A percentile compares a stretch with the other conserved stretches of the same genome.
Evolutionary conservation across 192 early-diverging fungal genomes (phyloP).

Genomic region (Podila verticillata): DNA sequence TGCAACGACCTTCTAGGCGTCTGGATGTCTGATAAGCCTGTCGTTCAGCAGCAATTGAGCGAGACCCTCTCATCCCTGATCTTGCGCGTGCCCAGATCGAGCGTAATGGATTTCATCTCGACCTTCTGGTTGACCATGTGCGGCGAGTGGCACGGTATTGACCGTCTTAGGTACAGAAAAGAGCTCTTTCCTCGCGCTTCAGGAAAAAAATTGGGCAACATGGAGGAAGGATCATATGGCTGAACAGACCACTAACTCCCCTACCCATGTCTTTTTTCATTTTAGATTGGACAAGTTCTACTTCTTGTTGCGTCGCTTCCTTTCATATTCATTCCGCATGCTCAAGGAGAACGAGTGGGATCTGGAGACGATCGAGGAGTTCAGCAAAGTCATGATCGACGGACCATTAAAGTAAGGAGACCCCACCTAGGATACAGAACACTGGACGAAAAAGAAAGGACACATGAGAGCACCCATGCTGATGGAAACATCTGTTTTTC

Average conservation of each 20-base stretch:
- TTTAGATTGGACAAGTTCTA: constrained; percentile 83
- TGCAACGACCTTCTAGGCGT: constrained; percentile 73
- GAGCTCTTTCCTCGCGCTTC: not conserved
- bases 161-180: constrained; percentile 70
- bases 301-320: constrained; percentile 72
- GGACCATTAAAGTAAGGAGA: constrained; percentile 72
- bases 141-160: constrained; percentile 81
- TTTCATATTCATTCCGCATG: constrained; percentile 68
- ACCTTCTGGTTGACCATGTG: constrained; percentile 76
- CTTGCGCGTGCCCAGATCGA: constrained; percentile 54
- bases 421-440: not conserved
- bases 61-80: constrained; percentile 76
- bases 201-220: too few species aligned
- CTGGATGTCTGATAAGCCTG: constrained; percentile 97
- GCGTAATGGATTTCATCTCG: constrained; percentile 65
- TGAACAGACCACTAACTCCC: not conserved
- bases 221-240: too few species aligned
- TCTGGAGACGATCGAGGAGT: constrained; percentile 58
- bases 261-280: not conserved
- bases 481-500: not conserved
- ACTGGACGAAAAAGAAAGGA: not conserved
- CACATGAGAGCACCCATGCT: not conserved
- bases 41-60: constrained; percentile 90
- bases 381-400: constrained; percentile 60
- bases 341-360: constrained; percentile 71